Conservation (phyloP, 2,329 filamentous ascomycete species). For the Calonectria hawksworthii region DNA sequence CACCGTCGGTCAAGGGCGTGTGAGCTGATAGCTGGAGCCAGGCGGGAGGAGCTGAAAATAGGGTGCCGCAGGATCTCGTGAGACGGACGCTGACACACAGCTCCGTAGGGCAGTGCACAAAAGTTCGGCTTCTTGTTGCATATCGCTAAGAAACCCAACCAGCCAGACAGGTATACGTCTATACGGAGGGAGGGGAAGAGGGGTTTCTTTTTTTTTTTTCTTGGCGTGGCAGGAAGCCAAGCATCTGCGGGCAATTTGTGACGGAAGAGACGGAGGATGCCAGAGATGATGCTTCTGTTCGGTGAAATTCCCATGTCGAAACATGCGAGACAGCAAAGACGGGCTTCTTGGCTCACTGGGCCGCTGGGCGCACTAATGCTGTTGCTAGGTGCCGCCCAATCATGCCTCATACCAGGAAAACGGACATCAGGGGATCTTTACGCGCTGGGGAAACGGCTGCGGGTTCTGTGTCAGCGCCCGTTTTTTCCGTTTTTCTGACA, state of each 20-base stretch:
- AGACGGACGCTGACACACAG: slow-evolving; percentile 1
- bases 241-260: background rate
- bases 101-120: background rate
- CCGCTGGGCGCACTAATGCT: background rate
- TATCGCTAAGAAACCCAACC: background rate
- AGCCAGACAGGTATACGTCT: background rate
- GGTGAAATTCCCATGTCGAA: background rate
- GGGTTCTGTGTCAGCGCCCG: background rate
- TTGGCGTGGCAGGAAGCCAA: background rate
- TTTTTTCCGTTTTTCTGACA: background rate
- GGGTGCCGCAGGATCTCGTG: background rate
- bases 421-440: background rate
- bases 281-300: background rate
- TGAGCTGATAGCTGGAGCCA: background rate
- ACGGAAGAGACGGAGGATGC: background rate
- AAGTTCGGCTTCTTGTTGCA: background rate
- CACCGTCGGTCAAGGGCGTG: background rate
- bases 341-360: background rate
- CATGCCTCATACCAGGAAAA: background rate
- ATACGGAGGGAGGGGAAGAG: background rate
- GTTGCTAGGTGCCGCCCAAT: background rate
- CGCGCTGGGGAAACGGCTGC: background rate
- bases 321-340: background rate
- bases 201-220: background rate
- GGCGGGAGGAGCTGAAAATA: background rate